Base-by-base conservation (phyloP, 2,329 filamentous ascomycete genomes). In the Penicillium sp. region DNA sequence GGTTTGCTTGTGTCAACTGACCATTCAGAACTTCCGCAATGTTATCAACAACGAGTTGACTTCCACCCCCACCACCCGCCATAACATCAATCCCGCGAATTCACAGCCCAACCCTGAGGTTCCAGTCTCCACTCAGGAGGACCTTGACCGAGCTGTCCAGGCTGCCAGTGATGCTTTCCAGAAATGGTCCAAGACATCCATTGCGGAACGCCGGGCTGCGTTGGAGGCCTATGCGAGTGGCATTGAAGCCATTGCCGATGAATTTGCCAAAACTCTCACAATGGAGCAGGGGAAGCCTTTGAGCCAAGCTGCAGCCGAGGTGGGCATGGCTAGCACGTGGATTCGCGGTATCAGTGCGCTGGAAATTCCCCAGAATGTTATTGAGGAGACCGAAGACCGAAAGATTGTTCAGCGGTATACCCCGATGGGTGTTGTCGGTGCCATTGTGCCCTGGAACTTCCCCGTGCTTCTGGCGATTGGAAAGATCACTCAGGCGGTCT, bases 371-470 rank as follows among this genome's bases (percentile, higher is more conserved):
- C 78, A 80, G 53, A 77, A 80, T 43, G 63, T 81, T 56, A 70
- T 83, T 53, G 75, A 78, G 59, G 81, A 84, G 37, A 78, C 77
- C 49, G 76, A 77, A 13, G 73, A 73, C 11, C 58, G 57, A 24
- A 63, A 68, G 45, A 60, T 75, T 13, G 60, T 73, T 31, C 67
- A 72, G 51, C 68, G 73, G n/a, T 71, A 75, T 53, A 71, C 66
- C 1, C 76, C 77, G 0, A 57, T 78, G 2, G 75, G 76, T 5
- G 73, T 78, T 14, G 63, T 79, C 1, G 82, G 76, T 13, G 84
- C 80, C 56, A 86, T 86, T 62, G 81, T 82, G 24, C 84, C 84
- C 1, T 87, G 85, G 84, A 87, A 87, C 68, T 86, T 70, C 60
- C 75, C 77, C 4, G 57, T 76, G 11, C 50, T 73, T 21, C 58